Base-by-base conservation (phyloP, 2,329 filamentous ascomycete species). In the Thermothelomyces thermophilus region DNA sequence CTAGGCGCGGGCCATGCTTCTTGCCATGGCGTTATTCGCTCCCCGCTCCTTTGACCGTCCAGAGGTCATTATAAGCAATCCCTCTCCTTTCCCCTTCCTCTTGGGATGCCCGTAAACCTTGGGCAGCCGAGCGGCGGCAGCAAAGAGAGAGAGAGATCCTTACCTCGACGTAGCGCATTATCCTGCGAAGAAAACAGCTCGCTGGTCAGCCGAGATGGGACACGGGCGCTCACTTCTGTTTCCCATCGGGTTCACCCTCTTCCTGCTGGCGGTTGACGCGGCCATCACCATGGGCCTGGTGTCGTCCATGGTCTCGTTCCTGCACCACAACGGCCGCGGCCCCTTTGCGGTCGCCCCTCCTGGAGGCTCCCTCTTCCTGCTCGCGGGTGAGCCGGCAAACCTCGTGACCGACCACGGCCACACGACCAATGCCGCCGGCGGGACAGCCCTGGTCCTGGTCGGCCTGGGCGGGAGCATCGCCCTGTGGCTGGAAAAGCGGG, bases 371-470 rank as follows among this genome's bases (percentile, higher is more conserved):
- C 58, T 56, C 19, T 59, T 64, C 46, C 42, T 46, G 2, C 53
- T 71, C 10, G 45, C 56, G 9, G 66, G 66, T 39, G 49, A 59
- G 2, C 68, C 69, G 1, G 46, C 51, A 3, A 33, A 63, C 35
- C 50, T 70, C 13, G 57, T 74, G 50, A 61, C 67, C 37, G 59
- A 71, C 52, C 67, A 70, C 39, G 70, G 70, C 13, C 64, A 73
- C 51, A 70, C 70, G 22, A 66, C 65, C 46, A 70, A 73, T 34
- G 66, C 64, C 24, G 72, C 73, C 1, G 65, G 65, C 8, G 68
- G 66, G 5, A 68, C 65, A 1, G 66, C 63, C 1, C 57, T 70
- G 26, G 56, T 70, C 1, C 48, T 69, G 2, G 59, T 69, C 42
- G 64, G 63, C 4, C 44, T 65, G n/a, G 62, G 60, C 9, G 68